Conservation (phyloP, 768 basidiomycete species). For the Russula ochroleuca region DNA sequence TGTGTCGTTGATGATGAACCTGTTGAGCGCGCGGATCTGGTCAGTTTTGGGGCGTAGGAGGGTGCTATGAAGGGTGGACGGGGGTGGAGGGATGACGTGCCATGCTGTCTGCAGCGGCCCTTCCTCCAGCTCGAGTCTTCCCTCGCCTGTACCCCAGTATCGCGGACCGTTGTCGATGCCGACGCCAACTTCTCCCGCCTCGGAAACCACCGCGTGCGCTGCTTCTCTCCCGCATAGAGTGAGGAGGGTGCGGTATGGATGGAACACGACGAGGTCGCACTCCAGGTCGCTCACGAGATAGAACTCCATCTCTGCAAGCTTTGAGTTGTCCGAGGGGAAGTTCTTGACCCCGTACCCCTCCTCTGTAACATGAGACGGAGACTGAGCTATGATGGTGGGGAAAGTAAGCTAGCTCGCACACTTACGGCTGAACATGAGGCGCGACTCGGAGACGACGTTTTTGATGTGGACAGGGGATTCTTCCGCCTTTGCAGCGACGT, state of each 20-base stretch:
- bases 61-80: too few relatives aligned
- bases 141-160: constrained; percentile 80
- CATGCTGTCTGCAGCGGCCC: constrained; percentile 87
- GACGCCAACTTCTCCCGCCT: constrained; percentile 51
- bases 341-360: constrained; percentile 68
- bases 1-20: constrained; percentile 96
- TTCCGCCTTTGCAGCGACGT: constrained; percentile 96
- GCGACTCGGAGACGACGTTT: constrained; percentile 79
- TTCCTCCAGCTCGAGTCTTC: constrained; percentile 69
- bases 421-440: constrained; percentile 68
- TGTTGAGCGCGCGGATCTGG: constrained; percentile 32
- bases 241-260: constrained; percentile 88
- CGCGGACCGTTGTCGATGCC: constrained; percentile 55
- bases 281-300: constrained; percentile 96
- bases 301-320: constrained; percentile 98
- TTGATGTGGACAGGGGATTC: constrained; percentile 96
- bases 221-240: constrained; percentile 66
- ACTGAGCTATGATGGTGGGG: neutral
- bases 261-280: constrained; percentile 88
- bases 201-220: constrained; percentile 42
- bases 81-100: constrained; percentile 42
- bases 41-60: neutral
- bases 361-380: constrained; percentile 34
- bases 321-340: constrained; percentile 86
- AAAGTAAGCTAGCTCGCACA: constrained; percentile 27